Conservation (phyloP, 176 grass and related monocot genomes). For the Chrysopogon serrulatus region DNA sequence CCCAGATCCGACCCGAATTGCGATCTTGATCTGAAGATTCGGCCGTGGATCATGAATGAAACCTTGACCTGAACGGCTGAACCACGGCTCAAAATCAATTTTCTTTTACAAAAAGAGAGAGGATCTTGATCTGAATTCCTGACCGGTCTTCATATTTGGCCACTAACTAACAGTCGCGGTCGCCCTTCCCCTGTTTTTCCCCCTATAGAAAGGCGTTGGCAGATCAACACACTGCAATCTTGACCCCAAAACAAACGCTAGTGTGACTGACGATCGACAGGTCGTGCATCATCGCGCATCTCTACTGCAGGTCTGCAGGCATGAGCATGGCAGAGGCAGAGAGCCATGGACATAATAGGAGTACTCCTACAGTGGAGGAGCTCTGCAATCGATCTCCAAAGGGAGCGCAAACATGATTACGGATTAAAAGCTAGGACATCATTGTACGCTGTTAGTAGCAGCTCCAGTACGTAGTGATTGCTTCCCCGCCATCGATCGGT, state of each 20-base stretch:
- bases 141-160: neutral
- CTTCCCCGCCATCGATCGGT: neutral
- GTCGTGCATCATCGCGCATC: neutral
- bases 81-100: neutral
- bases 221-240: neutral
- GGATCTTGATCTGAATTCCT: neutral
- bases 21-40: neutral
- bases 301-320: neutral
- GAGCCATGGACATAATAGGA: neutral
- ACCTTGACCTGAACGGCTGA: neutral
- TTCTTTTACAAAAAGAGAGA: neutral
- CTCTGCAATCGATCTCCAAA: neutral
- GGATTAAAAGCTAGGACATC: slow-evolving; percentile 32
- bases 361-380: no score
- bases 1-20: neutral
- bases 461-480: neutral
- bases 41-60: neutral
- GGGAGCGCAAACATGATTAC: neutral
- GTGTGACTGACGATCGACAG: neutral
- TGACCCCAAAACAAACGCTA: neutral
- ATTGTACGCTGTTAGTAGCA: neutral
- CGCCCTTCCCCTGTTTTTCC: neutral
- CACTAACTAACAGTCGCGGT: neutral
- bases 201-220: neutral
- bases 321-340: neutral